These are phyloP conservation scores for Boechera divaricarpa DNA, from an alignment of 345 rosid species.

Conservation along the genomic window DNA sequence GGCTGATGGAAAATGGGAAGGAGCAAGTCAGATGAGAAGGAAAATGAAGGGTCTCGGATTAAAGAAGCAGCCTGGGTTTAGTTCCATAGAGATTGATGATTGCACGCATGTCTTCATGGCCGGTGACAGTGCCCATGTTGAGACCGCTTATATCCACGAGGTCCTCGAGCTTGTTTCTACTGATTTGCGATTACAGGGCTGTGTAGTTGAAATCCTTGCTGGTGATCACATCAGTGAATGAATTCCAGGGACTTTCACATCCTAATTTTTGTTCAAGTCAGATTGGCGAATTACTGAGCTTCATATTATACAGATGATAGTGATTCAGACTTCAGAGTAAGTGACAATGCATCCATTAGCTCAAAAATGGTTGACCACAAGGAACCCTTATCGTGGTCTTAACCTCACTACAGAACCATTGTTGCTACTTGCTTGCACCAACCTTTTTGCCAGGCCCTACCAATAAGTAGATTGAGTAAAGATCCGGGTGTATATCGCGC, in stretches of 20 bases:
- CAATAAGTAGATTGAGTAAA: not conserved
- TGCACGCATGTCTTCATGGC: conserved; percentile 71
- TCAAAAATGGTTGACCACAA: not conserved
- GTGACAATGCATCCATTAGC: conserved; percentile 7
- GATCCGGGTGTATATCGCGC: not conserved
- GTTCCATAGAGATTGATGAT: conserved; percentile 69
- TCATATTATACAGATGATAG: not conserved
- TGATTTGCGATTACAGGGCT: conserved; percentile 48
- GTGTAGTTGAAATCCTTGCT: conserved; percentile 40
- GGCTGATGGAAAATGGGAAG: conserved; percentile 74
- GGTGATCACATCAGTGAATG: conserved; percentile 19
- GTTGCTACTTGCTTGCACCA: not conserved
- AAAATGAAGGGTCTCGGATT: conserved; percentile 73
- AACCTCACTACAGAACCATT: no score
- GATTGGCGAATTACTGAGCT: not conserved
- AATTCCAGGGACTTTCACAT: conserved; percentile 1
- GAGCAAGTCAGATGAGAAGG: conserved; percentile 68
- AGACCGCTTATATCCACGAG: conserved; percentile 50
- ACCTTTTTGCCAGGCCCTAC: not conserved
- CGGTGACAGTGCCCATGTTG: conserved; percentile 60
- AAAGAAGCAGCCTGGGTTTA: conserved; percentile 73
- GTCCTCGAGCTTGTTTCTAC: conserved; percentile 58
- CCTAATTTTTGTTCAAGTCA: conserved; percentile 6
- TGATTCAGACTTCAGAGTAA: not conserved
- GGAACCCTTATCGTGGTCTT: no score